These are phyloP conservation scores for Paramecium caudatum DNA, from an alignment of 73 alveolate genomes.

Conservation along the genomic window DNA sequence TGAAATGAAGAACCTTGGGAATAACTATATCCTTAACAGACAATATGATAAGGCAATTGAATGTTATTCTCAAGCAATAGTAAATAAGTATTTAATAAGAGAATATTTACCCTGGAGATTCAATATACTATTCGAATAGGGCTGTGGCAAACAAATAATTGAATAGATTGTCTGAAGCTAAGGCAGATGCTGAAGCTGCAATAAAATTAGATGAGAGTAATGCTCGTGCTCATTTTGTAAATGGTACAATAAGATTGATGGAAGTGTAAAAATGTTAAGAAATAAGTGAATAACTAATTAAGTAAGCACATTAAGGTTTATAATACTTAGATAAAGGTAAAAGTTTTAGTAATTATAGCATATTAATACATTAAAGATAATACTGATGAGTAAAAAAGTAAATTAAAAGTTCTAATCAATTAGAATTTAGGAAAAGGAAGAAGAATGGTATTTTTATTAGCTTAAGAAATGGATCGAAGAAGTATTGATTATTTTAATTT, in stretches of 20 bases:
- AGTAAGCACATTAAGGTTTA: slow-evolving; percentile 29
- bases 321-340: slow-evolving; percentile 5
- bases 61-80: slow-evolving; percentile 46
- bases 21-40: neutral
- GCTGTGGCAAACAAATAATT: neutral
- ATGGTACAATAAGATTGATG: neutral
- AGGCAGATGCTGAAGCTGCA: neutral
- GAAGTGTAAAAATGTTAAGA: neutral
- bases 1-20: neutral
- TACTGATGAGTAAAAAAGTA: neutral
- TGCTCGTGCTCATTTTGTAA: neutral
- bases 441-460: neutral
- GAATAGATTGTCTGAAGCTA: neutral
- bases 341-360: neutral
- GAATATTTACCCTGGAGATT: neutral
- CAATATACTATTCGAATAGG: slow-evolving; percentile 43
- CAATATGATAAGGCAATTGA: neutral
- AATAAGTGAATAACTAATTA: slow-evolving; percentile 20
- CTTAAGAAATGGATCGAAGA: slow-evolving; percentile 45
- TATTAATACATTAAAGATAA: neutral
- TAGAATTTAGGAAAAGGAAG: slow-evolving; percentile 46
- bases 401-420: slow-evolving; percentile 16
- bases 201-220: slow-evolving; percentile 30
- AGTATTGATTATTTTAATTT: neutral
- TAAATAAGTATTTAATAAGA: neutral